Evolutionary conservation across 768 basidiomycete genomes (phyloP).

Genomic region (Leccinum longicurvipes): DNA sequence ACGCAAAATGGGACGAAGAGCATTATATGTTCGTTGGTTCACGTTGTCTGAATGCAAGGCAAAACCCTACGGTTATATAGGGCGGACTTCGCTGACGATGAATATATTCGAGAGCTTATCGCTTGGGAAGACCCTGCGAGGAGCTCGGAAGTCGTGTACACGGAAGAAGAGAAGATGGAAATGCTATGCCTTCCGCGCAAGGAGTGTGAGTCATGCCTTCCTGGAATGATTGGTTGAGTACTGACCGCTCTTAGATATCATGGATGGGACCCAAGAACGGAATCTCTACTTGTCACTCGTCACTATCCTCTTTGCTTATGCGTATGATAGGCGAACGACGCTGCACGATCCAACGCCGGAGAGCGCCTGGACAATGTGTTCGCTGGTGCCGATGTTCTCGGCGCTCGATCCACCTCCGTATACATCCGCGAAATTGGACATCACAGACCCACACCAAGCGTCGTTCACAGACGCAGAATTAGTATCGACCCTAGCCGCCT

Average conservation of each 20-base stretch:
- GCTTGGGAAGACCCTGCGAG: slow-evolving; percentile 60
- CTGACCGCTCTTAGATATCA: slow-evolving; percentile 49
- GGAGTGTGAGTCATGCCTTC: slow-evolving; percentile 42
- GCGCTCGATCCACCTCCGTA: slow-evolving; percentile 74
- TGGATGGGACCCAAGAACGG: slow-evolving; percentile 52
- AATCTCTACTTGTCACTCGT: slow-evolving; percentile 66
- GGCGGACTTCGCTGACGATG: slow-evolving; percentile 79
- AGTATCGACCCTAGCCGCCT: slow-evolving; percentile 49
- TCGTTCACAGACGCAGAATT: slow-evolving; percentile 46
- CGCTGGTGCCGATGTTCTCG: slow-evolving; percentile 73
- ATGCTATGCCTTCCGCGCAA: slow-evolving; percentile 56
- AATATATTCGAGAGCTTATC: slow-evolving; percentile 68
- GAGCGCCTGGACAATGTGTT: slow-evolving; percentile 83
- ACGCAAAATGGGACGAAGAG: slow-evolving; percentile 80
- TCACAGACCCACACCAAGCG: slow-evolving; percentile 1
- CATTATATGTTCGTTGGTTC: slow-evolving; percentile 67
- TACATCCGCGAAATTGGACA: slow-evolving; percentile 14
- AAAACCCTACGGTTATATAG: slow-evolving; percentile 35
- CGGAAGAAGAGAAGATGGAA: slow-evolving; percentile 65
- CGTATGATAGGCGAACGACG: slow-evolving; percentile 77
- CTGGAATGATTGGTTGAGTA: neutral
- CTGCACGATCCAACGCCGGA: slow-evolving; percentile 81
- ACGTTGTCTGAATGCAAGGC: neutral
- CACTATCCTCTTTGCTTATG: slow-evolving; percentile 73
- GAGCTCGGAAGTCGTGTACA: slow-evolving; percentile 47